A percentile compares a stretch with the other conserved stretches of the same genome.
These are phyloP conservation scores for Solanum etuberosum DNA, from an alignment of 257 asterid genomes.

Conservation along the genomic window DNA sequence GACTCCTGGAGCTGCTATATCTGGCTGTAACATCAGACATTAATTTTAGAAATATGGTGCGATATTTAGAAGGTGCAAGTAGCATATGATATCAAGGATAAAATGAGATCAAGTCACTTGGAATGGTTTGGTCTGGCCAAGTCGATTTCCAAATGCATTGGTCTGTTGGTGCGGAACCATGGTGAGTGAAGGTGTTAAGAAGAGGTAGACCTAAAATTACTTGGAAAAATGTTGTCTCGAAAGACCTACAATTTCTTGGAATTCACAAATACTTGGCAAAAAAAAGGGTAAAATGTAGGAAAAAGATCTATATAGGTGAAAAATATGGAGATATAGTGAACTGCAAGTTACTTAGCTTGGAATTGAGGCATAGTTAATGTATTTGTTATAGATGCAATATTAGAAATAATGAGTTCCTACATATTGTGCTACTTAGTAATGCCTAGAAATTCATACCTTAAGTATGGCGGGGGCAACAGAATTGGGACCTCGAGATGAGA, in stretches of 20 bases:
- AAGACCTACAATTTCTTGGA: not conserved
- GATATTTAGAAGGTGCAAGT: too few species aligned
- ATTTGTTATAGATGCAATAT: not conserved
- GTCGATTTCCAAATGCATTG: not conserved
- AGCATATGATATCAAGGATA: too few species aligned
- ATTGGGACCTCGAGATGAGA: slow-evolving; percentile 38
- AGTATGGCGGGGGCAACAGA: slow-evolving; percentile 23
- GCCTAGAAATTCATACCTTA: slow-evolving; percentile 7
- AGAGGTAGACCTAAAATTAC: not conserved
- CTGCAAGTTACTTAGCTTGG: not conserved
- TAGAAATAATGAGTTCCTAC: not conserved
- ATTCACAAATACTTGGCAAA: too few species aligned
- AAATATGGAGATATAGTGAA: not conserved
- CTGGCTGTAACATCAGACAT: slow-evolving; percentile 15
- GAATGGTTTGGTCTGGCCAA: not conserved
- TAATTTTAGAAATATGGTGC: not conserved
- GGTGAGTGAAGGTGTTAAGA: not conserved
- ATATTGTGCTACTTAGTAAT: not conserved
- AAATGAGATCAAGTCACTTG: not conserved
- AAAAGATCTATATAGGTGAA: not conserved
- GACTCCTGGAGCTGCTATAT: slow-evolving; percentile 38
- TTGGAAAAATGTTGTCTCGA: not conserved
- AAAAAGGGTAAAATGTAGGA: not conserved
- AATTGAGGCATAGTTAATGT: not conserved
- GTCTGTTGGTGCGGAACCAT: not conserved